Conservation (phyloP, 2,329 filamentous ascomycete genomes). For the Exophiala sp. region DNA sequence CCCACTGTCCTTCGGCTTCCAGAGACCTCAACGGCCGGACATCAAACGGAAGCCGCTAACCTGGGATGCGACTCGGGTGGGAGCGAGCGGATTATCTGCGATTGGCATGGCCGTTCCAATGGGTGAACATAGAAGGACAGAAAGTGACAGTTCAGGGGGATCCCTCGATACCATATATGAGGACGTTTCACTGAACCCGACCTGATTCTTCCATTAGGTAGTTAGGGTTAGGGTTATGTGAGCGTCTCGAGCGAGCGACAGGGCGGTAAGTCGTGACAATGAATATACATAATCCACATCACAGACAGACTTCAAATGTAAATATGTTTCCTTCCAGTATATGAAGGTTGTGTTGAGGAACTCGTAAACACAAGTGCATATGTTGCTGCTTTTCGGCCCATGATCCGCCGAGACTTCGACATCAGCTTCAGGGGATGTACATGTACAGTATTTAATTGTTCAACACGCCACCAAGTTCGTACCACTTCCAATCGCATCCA, state of each 20-base stretch:
- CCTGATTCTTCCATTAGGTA: not conserved
- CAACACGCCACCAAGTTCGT: too few species aligned
- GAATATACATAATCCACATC: too few species aligned
- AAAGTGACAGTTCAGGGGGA: conserved; percentile 4
- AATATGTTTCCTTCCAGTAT: too few species aligned
- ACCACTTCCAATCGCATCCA: too few species aligned
- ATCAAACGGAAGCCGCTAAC: conserved; percentile 18
- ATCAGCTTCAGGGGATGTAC: too few species aligned
- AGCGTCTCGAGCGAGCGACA: not conserved
- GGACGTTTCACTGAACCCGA: conserved; percentile 8
- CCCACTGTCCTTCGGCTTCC: conserved; percentile 22
- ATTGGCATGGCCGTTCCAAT: conserved; percentile 22
- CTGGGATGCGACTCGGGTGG: conserved; percentile 10
- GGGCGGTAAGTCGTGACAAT: too few species aligned
- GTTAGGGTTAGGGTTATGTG: too few species aligned
- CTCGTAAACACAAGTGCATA: too few species aligned
- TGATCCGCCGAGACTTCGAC: too few species aligned
- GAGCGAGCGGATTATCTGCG: conserved; percentile 5
- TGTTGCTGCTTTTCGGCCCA: not conserved
- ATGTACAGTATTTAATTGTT: too few species aligned
- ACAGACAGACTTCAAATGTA: too few species aligned
- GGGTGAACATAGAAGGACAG: conserved; percentile 9
- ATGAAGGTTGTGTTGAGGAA: too few species aligned
- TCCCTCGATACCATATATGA: conserved; percentile 9
- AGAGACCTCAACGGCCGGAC: conserved; percentile 5